A percentile compares a stretch with the other conserved stretches of the same genome.
These are phyloP conservation scores for Aspergillus incahuasiensis DNA, from an alignment of 495 filamentous ascomycete species.

Conservation along the genomic window DNA sequence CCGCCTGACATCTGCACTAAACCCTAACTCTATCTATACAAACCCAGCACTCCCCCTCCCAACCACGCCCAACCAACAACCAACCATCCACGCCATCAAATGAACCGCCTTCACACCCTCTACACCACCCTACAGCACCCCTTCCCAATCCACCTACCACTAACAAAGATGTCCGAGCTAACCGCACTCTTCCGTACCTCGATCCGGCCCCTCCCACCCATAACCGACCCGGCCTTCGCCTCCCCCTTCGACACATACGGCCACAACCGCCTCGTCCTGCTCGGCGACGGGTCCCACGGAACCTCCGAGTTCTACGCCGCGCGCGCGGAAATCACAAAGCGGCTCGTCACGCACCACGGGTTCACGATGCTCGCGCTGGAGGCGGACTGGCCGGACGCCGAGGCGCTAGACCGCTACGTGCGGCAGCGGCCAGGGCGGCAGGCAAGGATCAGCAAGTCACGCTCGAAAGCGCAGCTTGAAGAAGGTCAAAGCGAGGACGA, in stretches of 20 bases:
- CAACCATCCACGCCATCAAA: neutral
- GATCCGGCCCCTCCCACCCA: constrained; percentile 36
- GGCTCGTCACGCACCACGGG: constrained; percentile 48
- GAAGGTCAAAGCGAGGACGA: constrained; percentile 3
- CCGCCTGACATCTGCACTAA: neutral
- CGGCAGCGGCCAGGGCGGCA: constrained; percentile 39
- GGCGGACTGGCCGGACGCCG: constrained; percentile 58
- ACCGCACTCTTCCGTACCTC: constrained; percentile 34
- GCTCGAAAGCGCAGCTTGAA: neutral
- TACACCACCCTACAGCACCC: neutral
- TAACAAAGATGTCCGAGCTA: constrained; percentile 22
- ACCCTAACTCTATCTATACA: neutral
- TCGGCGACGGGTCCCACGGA: constrained; percentile 55
- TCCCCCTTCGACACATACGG: constrained; percentile 42
- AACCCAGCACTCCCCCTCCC: neutral
- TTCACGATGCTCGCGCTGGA: constrained; percentile 54
- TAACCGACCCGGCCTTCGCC: constrained; percentile 33
- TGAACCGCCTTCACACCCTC: neutral
- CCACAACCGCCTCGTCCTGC: constrained; percentile 44
- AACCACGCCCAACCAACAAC: neutral
- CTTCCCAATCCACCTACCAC: neutral
- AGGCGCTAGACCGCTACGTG: constrained; percentile 54
- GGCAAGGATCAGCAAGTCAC: constrained; percentile 26
- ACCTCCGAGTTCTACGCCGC: constrained; percentile 57
- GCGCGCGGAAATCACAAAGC: constrained; percentile 52